phyloP scores from a whole-genome alignment of 306 rosid genomes.

The Cotoneaster glaucophyllus region DNA sequence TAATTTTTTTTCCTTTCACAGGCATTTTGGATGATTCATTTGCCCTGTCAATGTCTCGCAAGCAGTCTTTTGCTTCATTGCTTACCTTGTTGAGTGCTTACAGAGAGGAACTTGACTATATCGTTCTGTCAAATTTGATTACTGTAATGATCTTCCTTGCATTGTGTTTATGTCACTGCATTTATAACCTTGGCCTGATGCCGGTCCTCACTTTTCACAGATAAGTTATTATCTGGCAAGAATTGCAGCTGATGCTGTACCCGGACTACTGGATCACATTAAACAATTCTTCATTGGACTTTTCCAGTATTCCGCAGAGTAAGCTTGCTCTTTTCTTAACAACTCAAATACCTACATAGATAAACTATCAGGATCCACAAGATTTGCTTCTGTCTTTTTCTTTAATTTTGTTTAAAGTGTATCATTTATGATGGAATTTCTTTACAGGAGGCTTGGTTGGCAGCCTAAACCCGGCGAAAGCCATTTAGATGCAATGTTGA shows the following conservation, averaged over 20 bases:
- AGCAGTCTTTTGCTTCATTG: slow-evolving; percentile 60
- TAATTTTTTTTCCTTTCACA: slow-evolving; percentile 24
- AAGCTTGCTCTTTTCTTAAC: slow-evolving; percentile 26
- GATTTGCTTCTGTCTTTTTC: neutral
- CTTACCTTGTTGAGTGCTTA: slow-evolving; percentile 73
- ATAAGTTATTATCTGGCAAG: slow-evolving; percentile 41
- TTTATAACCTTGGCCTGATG: slow-evolving; percentile 14
- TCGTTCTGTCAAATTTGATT: slow-evolving; percentile 73
- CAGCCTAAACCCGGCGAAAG: slow-evolving; percentile 55
- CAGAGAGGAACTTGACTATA: slow-evolving; percentile 71
- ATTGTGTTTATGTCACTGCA: slow-evolving; percentile 11
- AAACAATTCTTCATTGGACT: slow-evolving; percentile 50
- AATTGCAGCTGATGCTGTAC: slow-evolving; percentile 77
- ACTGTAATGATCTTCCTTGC: slow-evolving; percentile 44
- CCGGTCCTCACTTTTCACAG: slow-evolving; percentile 32
- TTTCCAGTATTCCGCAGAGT: slow-evolving; percentile 79
- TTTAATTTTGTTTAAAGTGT: neutral
- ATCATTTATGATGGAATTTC: neutral
- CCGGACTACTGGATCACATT: slow-evolving; percentile 42
- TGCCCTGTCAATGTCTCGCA: slow-evolving; percentile 73
- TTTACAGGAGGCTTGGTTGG: slow-evolving; percentile 90
- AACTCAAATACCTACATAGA: neutral
- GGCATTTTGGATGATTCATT: slow-evolving; percentile 80
- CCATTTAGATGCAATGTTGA: slow-evolving; percentile 74
- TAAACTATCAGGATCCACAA: neutral